Conservation (phyloP, 2,329 filamentous ascomycete genomes). For the Hymenoscyphus albidus region DNA sequence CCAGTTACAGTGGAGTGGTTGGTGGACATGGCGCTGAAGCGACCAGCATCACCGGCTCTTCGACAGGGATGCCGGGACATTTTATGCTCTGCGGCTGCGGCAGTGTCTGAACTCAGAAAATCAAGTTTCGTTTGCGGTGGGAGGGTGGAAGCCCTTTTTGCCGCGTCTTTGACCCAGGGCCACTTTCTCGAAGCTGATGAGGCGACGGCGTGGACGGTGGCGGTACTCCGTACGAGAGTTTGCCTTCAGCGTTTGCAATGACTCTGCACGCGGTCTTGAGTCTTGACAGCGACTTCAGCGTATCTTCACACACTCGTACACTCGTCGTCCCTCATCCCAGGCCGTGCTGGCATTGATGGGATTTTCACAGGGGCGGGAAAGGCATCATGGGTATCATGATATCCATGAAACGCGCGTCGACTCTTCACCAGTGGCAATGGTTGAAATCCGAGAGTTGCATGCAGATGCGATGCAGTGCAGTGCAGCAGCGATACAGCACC, state of each 20-base stretch:
- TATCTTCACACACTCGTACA: no score
- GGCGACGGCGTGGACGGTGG: background rate
- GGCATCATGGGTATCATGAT: background rate
- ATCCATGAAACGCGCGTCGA: background rate
- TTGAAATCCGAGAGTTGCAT: no score
- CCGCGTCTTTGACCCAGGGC: background rate
- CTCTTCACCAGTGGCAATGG: background rate
- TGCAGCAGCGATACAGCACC: no score
- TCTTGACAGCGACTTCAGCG: no score
- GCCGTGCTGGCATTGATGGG: background rate
- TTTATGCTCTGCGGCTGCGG: background rate
- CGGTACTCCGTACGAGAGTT: no score
- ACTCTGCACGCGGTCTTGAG: no score
- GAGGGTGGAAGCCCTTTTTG: background rate
- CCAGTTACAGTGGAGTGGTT: no score
- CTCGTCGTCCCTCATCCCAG: background rate
- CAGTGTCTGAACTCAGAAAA: background rate
- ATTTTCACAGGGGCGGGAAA: background rate
- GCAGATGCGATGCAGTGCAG: no score
- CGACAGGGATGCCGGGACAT: background rate
- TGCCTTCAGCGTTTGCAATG: no score
- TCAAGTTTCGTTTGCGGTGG: background rate
- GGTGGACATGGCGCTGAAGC: no score
- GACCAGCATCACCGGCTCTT: background rate
- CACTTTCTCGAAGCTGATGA: background rate